Percentiles rank a stretch among this genome's conserved stretches.
phyloP scores from a whole-genome alignment of 306 rosid genomes.

The Medicago lupulina region DNA sequence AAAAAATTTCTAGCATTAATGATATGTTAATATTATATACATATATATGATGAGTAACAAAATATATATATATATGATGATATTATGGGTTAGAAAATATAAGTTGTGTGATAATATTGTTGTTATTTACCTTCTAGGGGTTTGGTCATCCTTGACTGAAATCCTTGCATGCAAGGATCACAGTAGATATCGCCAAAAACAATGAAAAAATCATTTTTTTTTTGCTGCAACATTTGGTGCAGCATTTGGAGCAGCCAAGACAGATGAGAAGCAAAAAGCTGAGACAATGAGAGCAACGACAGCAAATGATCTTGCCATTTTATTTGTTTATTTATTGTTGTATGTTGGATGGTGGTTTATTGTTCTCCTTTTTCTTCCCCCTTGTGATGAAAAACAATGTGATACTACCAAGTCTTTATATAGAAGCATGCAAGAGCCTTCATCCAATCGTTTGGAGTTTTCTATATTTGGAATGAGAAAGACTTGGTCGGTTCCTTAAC shows the following conservation, averaged over 20 bases:
- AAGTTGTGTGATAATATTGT: background rate
- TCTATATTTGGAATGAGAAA: slow-evolving; percentile 26
- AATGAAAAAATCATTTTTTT: background rate
- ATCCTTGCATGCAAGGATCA: slow-evolving; percentile 58
- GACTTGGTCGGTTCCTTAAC: background rate
- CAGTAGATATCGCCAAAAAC: slow-evolving; percentile 59
- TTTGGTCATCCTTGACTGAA: slow-evolving; percentile 50
- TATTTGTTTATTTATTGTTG: background rate
- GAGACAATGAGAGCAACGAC: too few species aligned
- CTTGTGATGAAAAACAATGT: slow-evolving; percentile 18
- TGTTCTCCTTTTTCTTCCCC: background rate
- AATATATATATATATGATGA: background rate
- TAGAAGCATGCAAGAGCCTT: background rate
- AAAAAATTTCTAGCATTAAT: too few species aligned
- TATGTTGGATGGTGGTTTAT: background rate
- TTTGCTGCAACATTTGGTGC: too few species aligned
- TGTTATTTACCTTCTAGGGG: slow-evolving; percentile 38
- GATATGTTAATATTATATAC: too few species aligned
- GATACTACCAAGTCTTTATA: slow-evolving; percentile 11
- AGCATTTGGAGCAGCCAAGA: too few species aligned
- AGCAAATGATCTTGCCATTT: slow-evolving; percentile 40
- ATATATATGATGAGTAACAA: background rate
- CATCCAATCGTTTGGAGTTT: background rate
- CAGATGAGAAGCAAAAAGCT: too few species aligned
- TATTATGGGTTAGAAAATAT: background rate